Base-by-base conservation (phyloP, 2,329 filamentous ascomycete genomes). In the Chrysosporium keratinophilum region DNA sequence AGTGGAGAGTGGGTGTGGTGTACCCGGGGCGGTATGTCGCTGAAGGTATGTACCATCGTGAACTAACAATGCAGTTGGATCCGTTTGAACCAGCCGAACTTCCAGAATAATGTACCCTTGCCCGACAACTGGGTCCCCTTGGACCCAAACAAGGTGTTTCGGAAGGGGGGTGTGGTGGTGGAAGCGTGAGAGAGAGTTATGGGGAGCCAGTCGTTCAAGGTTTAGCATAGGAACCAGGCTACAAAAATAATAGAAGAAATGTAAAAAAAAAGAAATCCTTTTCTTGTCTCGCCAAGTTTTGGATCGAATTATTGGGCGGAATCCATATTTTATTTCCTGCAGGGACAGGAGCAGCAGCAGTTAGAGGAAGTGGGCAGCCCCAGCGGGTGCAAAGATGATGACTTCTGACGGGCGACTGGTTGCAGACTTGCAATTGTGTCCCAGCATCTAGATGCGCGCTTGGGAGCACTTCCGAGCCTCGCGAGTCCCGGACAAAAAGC, bases 81-180 rank as follows among this genome's bases (percentile, higher is more conserved):
- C 31, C 40, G 41, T 52, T 46, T 44, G 39, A 44, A 40, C 35
- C 11, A 52, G 48, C 48, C 48, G 40, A 45, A 42, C 49, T 52
- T 52, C 49, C 49, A 52, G 49, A 52, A 52, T 35, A 23, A 6
- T 47, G 23, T 35, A 52, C 44, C 49, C 49, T 39, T 52, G 49
- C 37, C 15, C 12, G 20, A 41, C 41, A 37, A 44, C 28, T 37
- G 41, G 49, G 41, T 44, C 17, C 17, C 33, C 20, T 28, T 28
- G 23, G 23, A 35, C 37, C 47, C 34, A 50, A 35, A 42, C 40
- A 51, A 41, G 47, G 37, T 50, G 33, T 17, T 47, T 11, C 10
- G 33, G 45, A 47, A 28, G 28, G 43, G 23, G 19, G 39, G 35
- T 33, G 15, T 40, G 15, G 15, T 40, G 12, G 15, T 14, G 15